phyloP scores from a whole-genome alignment of 202 grass and related monocot species.

The Setaria viridis region DNA sequence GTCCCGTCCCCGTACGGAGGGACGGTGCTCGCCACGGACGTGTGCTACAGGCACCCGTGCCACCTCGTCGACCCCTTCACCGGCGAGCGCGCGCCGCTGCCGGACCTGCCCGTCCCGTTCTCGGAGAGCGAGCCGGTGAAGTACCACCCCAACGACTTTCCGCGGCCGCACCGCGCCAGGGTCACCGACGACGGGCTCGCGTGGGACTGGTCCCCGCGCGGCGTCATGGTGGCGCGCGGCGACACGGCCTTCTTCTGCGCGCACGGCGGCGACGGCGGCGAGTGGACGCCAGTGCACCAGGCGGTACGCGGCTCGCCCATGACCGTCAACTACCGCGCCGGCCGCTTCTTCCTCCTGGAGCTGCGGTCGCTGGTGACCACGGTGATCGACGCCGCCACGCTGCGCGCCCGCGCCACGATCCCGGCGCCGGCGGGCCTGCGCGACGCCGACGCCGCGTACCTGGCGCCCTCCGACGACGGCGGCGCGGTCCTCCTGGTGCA shows the following conservation, averaged over 20 bases:
- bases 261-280: neutral
- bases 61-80: conserved; percentile 45
- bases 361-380: neutral
- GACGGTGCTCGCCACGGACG: conserved; percentile 36
- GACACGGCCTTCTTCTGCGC: conserved; percentile 49
- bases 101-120: conserved; percentile 39
- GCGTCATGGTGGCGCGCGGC: conserved; percentile 33
- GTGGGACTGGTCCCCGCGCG: conserved; percentile 50
- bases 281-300: conserved; percentile 45
- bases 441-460: neutral
- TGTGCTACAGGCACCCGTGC: conserved; percentile 38
- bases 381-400: conserved; percentile 22
- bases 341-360: conserved; percentile 44
- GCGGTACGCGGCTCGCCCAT: conserved; percentile 29
- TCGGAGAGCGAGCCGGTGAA: conserved; percentile 26
- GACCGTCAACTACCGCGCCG: conserved; percentile 43
- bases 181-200: conserved; percentile 38
- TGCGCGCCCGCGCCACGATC: neutral
- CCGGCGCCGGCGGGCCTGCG: neutral
- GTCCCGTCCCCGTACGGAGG: conserved; percentile 32
- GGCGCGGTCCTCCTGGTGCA: conserved; percentile 40
- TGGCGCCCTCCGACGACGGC: conserved; percentile 10
- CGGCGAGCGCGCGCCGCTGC: conserved; percentile 29
- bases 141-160: neutral
- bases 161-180: neutral